A percentile compares a stretch with the other conserved stretches of the same genome.
Evolutionary conservation across 164 flowering plant genomes (phyloP).

Genomic region (Umbilicus rupestris): DNA sequence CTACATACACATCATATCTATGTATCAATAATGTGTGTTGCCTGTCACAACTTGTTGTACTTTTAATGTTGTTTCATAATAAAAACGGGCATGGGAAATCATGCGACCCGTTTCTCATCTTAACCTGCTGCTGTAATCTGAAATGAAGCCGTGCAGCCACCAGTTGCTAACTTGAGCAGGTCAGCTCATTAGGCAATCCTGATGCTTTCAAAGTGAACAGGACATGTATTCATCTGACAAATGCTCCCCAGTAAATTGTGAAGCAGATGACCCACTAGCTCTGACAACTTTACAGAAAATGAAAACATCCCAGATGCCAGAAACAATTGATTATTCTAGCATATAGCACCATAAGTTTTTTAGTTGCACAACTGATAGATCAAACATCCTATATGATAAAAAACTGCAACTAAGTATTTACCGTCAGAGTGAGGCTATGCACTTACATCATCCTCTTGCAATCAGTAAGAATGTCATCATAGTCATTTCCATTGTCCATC

Average conservation of each 20-base stretch:
- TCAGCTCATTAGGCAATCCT: too few relatives aligned
- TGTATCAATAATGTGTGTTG: slow-evolving; percentile 1
- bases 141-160: too few relatives aligned
- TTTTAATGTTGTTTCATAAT: background rate
- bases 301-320: background rate
- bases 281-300: background rate
- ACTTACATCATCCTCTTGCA: background rate
- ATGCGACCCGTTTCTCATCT: background rate
- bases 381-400: background rate
- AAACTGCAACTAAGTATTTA: slow-evolving; percentile 1
- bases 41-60: background rate
- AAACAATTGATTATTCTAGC: background rate
- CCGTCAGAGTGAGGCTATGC: background rate
- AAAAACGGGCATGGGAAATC: background rate
- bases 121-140: too few relatives aligned
- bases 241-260: background rate
- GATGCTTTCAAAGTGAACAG: too few relatives aligned
- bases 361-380: background rate
- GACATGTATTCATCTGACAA: background rate
- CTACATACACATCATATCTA: background rate
- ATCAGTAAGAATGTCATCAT: background rate
- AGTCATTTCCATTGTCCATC: background rate
- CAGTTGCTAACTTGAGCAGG: too few relatives aligned
- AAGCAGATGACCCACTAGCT: background rate
- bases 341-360: background rate